phyloP scores from a whole-genome alignment of 306 rosid species.

The Cyamopsis tetragonoloba region DNA sequence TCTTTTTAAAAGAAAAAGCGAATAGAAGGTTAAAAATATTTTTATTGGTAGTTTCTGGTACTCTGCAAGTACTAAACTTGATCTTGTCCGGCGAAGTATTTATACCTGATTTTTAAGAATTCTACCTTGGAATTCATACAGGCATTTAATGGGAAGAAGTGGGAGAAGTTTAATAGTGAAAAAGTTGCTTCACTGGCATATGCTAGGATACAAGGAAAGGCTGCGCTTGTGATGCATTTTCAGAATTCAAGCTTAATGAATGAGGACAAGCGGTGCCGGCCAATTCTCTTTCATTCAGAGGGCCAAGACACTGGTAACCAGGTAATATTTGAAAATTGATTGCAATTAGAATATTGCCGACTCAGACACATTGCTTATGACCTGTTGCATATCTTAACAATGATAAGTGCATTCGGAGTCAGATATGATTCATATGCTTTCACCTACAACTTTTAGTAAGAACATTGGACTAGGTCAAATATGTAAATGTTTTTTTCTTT shows the following conservation, averaged over 20 bases:
- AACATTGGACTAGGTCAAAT: background rate
- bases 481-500: background rate
- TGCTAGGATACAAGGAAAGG: slow-evolving; percentile 92
- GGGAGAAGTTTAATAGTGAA: slow-evolving; percentile 94
- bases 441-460: background rate
- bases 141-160: slow-evolving; percentile 92
- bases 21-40: background rate
- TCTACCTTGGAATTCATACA: slow-evolving; percentile 28
- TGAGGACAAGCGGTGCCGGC: slow-evolving; percentile 93
- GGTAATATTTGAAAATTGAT: slow-evolving; percentile 40
- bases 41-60: background rate
- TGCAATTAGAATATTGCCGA: background rate
- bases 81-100: background rate
- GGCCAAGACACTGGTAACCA: slow-evolving; percentile 73
- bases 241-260: slow-evolving; percentile 94
- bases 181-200: slow-evolving; percentile 91
- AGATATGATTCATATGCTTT: background rate
- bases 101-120: background rate
- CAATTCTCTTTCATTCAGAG: slow-evolving; percentile 84
- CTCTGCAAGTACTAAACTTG: slow-evolving; percentile 10
- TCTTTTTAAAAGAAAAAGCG: background rate
- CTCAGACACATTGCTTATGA: background rate
- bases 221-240: slow-evolving; percentile 88
- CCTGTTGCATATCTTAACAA: background rate
- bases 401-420: background rate